phyloP scores from a whole-genome alignment of 805 yeast genomes.

The Zygosaccharomyces lentus region DNA sequence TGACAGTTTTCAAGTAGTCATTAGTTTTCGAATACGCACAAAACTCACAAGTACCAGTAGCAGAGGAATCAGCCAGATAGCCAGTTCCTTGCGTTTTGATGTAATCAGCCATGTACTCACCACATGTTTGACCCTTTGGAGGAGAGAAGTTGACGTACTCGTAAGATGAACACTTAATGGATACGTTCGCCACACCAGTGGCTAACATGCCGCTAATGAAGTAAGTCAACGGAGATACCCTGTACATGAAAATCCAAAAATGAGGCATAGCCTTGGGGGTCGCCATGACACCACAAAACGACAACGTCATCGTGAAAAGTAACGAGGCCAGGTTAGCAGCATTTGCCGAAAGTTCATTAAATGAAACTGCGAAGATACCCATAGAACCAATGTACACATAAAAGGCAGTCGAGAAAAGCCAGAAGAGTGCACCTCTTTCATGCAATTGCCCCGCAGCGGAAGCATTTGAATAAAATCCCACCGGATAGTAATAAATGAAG shows the following conservation, averaged over 20 bases:
- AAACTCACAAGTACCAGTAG: constrained; percentile 51
- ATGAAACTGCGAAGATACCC: constrained; percentile 57
- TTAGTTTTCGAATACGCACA: constrained; percentile 57
- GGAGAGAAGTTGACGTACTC: constrained; percentile 52
- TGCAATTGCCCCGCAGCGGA: constrained; percentile 43
- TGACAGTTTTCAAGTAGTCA: constrained; percentile 47
- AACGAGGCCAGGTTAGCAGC: constrained; percentile 60
- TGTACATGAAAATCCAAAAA: constrained; percentile 80
- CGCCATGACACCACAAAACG: constrained; percentile 76
- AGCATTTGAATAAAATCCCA: constrained; percentile 62
- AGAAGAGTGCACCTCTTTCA: constrained; percentile 56
- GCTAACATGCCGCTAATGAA: constrained; percentile 53
- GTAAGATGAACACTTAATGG: constrained; percentile 43
- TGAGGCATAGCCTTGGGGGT: constrained; percentile 55
- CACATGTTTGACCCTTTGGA: constrained; percentile 55
- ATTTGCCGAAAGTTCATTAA: constrained; percentile 53
- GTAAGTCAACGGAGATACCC: constrained; percentile 67
- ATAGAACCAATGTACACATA: constrained; percentile 53
- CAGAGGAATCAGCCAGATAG: constrained; percentile 42
- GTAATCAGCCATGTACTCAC: constrained; percentile 43
- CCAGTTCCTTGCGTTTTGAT: constrained; percentile 41
- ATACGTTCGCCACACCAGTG: constrained; percentile 49
- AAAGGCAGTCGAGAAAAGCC: constrained; percentile 44
- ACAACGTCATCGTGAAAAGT: constrained; percentile 57
- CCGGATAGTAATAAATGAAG: constrained; percentile 68